Evolutionary conservation across 202 grass and related monocot genomes (phyloP), one percentile per base, ranked within the genome.

Genomic region (Dendrocalamus latiflorus): DNA sequence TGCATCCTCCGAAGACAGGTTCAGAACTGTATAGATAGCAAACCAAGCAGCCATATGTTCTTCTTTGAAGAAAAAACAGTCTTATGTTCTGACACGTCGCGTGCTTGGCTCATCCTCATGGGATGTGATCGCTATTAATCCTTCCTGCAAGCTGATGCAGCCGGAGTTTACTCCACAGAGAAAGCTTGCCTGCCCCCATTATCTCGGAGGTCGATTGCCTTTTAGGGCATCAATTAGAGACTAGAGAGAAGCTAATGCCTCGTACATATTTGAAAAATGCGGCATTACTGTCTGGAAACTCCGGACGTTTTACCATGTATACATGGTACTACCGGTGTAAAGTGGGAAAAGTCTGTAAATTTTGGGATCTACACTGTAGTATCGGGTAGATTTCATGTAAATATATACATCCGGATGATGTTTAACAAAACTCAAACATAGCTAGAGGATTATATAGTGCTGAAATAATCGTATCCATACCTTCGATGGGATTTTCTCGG

Each of bases 231-330:
- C 33, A 51, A 9, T 8, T n/a, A 48, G 21, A 80, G 65, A 67
- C 47, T 28, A 65, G 59, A 41, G 47, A 54, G 62, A 47, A 55
- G 11, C 30, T 25, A 67, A 61, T 77, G 66, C 60, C 41, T 34
- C 13, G 8, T 51, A 75, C 30, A 67, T 82, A 82, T n/a, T 81
- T 72, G 76, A n/a, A 68, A 85, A 77, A 71, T 64, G 36, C 47
- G 71, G 26, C 72, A 81, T 65, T 56, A 26, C 43, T 81, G 16
- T 47, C 20, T 85, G 30, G 58, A 70, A 69, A 57, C 17, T 57
- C 33, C 16, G 9, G 34, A 49, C n/a, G 45, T 9, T 68, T 62
- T 45, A 62, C 30, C 50, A 28, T 44, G 22, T 58, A 56, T 56
- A 39, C 25, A 77, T 48, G 18, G 6, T 65, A 6, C 15, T 48